Evolutionary conservation across 2,329 filamentous ascomycete species (phyloP), one percentile per base, ranked within the genome.

Genomic region (Fusarium irregulare): DNA sequence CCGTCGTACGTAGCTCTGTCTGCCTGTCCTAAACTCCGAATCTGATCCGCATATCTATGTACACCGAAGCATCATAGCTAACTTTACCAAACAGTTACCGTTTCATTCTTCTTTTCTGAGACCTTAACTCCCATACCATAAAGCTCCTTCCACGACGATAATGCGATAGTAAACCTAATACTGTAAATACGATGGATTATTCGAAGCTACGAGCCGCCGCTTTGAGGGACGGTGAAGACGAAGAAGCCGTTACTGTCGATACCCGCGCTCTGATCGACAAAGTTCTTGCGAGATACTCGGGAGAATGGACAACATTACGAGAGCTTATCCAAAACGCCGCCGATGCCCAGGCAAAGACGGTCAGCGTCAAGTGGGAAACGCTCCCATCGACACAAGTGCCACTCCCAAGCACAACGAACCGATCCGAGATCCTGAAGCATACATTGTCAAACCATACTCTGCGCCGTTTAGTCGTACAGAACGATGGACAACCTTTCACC

Each of bases 281-380:
- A 81, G 95, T 99, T 13, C 87, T 99, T 51, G 96, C 96, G 12
- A 88, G 96, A 77, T 99, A 99, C 79, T 97, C 94, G 4, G 95
- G 96, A 75, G 97, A 99, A 84, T 98, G 95, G 91, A 94, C 89
- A 8, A 92, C 88, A 11, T 83, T 99, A 20, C 89, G 96, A 84
- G 96, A 99, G 79, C 89, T 99, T 66, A 94, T 99, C 46, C 96
- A 99, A 78, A 99, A 99, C 78, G 96, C 96, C n/a, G 95, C 96
- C 69, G 96, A 99, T 83, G 96, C 96, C 23, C 93, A 94, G 77
- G 96, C 96, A 49, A 92, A 91, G 18, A 94, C 90, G 59, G 95
- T 98, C 73, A 92, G 89, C 47, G 93, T 99, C 77, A 94, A 92
- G 75, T 97, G 96, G 84, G 95, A 99, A 79, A 97, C 95, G 3